Conservation (phyloP, 805 yeast species). For the Lipomyces yamanashiensis region DNA sequence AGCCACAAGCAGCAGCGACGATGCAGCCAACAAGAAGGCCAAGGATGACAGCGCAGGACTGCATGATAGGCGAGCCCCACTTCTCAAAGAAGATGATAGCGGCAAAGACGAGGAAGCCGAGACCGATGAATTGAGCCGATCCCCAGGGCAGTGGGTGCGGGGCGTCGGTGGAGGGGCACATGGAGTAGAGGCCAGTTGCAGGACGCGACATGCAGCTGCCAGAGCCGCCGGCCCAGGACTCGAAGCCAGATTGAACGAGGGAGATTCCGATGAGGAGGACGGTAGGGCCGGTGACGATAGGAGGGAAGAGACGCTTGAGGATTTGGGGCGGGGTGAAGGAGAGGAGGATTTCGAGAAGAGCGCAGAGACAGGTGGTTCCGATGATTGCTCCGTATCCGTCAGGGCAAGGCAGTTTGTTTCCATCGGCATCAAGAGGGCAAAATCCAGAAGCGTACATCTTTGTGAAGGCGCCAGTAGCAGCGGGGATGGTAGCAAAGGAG, state of each 20-base stretch:
- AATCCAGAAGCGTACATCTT: constrained; percentile 75
- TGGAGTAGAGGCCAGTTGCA: constrained; percentile 50
- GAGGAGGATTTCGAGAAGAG: constrained; percentile 69
- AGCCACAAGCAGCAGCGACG: constrained; percentile 89
- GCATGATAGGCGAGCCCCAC: constrained; percentile 94
- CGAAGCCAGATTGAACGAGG: constrained; percentile 71
- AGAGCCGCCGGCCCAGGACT: constrained; percentile 88
- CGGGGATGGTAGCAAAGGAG: constrained; percentile 84
- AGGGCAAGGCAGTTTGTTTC: constrained; percentile 76
- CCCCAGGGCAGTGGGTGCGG: constrained; percentile 76
- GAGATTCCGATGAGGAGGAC: constrained; percentile 80
- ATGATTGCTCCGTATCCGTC: constrained; percentile 88
- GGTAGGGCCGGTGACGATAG: constrained; percentile 91
- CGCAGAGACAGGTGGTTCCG: constrained; percentile 80
- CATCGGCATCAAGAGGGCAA: constrained; percentile 68
- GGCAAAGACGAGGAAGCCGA: constrained; percentile 80
- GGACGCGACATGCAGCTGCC: constrained; percentile 48
- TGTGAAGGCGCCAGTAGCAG: constrained; percentile 75
- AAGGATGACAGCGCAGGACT: constrained; percentile 86
- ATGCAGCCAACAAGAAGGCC: constrained; percentile 88
- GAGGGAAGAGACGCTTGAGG: constrained; percentile 79
- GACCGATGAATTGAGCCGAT: constrained; percentile 81
- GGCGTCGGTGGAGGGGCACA: constrained; percentile 57
- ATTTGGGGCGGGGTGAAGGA: constrained; percentile 78
- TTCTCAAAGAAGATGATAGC: constrained; percentile 77